Base-by-base conservation (phyloP, 331 rosid genomes). In the Quercus tomentella region DNA sequence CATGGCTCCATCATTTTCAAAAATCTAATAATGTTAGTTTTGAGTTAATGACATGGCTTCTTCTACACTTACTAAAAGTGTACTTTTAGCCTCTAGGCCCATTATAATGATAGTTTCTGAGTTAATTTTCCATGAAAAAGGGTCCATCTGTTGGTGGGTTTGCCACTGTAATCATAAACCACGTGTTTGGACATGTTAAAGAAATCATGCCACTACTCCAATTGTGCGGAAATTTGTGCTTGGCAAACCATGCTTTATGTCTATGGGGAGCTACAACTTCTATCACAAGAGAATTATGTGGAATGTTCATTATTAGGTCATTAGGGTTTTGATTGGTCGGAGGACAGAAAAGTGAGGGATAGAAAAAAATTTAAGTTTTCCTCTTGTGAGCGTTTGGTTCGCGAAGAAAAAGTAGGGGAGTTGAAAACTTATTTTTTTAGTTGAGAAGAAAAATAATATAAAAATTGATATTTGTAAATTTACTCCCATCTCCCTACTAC, bases 61-160 rank as follows among this genome's bases (percentile, higher is more conserved):
- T 62, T 26, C 22, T 2, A 1, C n/a, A 8, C 17, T 63, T 22
- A 18, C 28, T 28, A 7, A 26, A 26, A 76, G 74, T 65, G 80
- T 6, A 11, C 51, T 49, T 69, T 76, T 26, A 51, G 22, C 22
- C 51, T 37, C 31, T 52, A 31, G 4, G 16, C 37, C 55, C 65
- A 76, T 62, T 17, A 25, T 37, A 66, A 49, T 25, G 45, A 43
- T 41, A 76, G 41, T 61, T 76, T 1, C 3, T n/a, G n/a, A 28
- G 30, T 63, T 15, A 25, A 17, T 75, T 45, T 49, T 62, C 62
- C 25, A 41, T 17, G 6, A 0, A 17, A 49, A 17, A 61, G 71
- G 52, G 63, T 28, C 73, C 70, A 15, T 66, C 20, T 52, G 54
- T 54, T 52, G 37, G 68, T 77, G 80, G 80, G 74, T 77, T 75